Base-by-base conservation (phyloP, 805 yeast genomes). In the Grigorovia humatica region DNA sequence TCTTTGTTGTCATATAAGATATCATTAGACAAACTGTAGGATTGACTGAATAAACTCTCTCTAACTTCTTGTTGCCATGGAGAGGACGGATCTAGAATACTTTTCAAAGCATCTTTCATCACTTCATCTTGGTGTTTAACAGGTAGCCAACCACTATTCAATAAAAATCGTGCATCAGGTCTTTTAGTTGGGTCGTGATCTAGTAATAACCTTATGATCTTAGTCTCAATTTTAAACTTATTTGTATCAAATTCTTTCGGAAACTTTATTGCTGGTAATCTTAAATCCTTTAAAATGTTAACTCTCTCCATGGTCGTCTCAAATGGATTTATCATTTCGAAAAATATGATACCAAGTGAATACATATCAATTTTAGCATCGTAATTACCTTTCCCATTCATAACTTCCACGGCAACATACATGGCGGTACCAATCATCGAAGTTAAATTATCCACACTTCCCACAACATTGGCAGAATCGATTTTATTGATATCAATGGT, bases 341-440 rank as follows among this genome's bases (percentile, higher is more conserved):
- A 93, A 63, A 93, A 88, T 1, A 93, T 93, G 40, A 93, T 81
- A 2, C 99, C 99, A 43, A 93, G 70, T 0, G 99, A 89, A 65
- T 89, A 93, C 85, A 93, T 83, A 65, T 93, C 99, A 42, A 93
- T 95, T 59, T 93, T 93, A 56, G 87, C 96, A 63, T 91, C 83
- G 65, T 93, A 93, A n/a, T 77, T 72, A 2, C 83, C 83, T 45
- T 73, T 74, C 0, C 93, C 93, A 17, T 77, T 74, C 8, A 86
- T 72, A 0, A 91, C 91, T 64, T 93, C 99, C 17, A 80, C 79
- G 0, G 99, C 99, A 46, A 91, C 93, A 63, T 93, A 93, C 35
- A 91, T 76, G 0, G 95, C 83, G 0, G 99, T 93, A 5, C 99
- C 99, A 27, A 93, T 88, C 30, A 89, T 90, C 0, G 96, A 85